A percentile compares a stretch with the other conserved stretches of the same genome.
Conservation (phyloP, 345 rosid species). For the Euphorbia pulcherrima region DNA sequence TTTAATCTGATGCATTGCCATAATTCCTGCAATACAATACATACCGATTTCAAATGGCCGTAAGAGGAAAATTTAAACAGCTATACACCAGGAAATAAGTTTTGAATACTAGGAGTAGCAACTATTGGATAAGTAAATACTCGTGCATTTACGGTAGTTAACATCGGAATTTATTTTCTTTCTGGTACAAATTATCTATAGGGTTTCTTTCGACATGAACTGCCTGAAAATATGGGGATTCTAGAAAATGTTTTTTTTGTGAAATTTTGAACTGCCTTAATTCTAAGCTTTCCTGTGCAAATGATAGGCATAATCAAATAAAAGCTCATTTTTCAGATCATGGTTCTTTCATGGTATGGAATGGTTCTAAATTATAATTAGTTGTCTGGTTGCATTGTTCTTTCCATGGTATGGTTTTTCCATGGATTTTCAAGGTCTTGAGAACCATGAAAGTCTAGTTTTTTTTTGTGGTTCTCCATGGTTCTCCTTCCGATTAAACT, state of each 20-base stretch:
- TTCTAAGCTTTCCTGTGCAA: not conserved
- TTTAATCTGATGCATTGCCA: conserved; percentile 44
- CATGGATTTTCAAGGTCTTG: too few species aligned
- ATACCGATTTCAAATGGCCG: not conserved
- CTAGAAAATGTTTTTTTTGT: not conserved
- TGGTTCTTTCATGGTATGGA: too few species aligned
- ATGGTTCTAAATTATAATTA: too few species aligned
- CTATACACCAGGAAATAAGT: conserved; percentile 33
- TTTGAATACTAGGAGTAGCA: not conserved
- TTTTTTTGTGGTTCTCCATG: too few species aligned
- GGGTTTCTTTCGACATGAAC: too few species aligned
- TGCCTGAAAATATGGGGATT: not conserved
- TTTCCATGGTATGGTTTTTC: too few species aligned
- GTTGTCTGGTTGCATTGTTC: too few species aligned
- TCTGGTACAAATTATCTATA: too few species aligned
- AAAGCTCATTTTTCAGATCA: not conserved
- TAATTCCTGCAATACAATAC: conserved; percentile 32
- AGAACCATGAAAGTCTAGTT: too few species aligned
- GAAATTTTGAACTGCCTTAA: not conserved
- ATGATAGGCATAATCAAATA: not conserved
- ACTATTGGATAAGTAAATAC: not conserved
- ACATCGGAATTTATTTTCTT: not conserved
- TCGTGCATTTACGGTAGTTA: not conserved
- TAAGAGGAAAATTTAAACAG: conserved; percentile 25
- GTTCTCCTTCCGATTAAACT: too few species aligned